Conservation (phyloP, 2,329 filamentous ascomycete genomes). For the Sporothrix protearum region DNA sequence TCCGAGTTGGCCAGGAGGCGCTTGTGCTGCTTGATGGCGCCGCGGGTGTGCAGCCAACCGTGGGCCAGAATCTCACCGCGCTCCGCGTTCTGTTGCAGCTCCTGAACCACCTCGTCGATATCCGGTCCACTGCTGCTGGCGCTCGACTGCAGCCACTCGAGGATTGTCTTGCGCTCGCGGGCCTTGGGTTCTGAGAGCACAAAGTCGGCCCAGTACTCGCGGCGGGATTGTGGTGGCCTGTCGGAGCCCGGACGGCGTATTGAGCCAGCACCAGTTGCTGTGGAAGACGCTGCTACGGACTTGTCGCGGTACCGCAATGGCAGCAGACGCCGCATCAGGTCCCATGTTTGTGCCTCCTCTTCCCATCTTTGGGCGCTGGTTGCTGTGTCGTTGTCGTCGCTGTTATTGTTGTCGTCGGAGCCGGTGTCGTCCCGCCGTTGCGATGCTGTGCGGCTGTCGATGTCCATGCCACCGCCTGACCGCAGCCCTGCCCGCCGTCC, state of each 20-base stretch:
- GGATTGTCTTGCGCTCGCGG: constrained; percentile 71
- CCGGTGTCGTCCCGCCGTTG: constrained; percentile 25
- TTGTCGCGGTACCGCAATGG: constrained; percentile 60
- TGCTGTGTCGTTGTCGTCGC: constrained; percentile 28
- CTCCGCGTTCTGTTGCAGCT: constrained; percentile 72
- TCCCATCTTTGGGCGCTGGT: constrained; percentile 61
- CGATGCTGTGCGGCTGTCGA: constrained; percentile 47
- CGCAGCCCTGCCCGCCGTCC: constrained; percentile 13
- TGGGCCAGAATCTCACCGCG: constrained; percentile 77
- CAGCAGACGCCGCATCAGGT: constrained; percentile 72
- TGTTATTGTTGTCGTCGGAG: constrained; percentile 31
- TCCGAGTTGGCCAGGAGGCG: constrained; percentile 66
- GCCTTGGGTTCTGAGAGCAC: constrained; percentile 68
- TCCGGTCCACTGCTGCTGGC: constrained; percentile 67
- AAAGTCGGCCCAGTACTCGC: constrained; percentile 64
- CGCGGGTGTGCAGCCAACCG: constrained; percentile 89
- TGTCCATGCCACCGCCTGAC: constrained; percentile 47
- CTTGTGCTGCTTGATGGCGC: constrained; percentile 87
- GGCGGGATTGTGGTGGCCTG: constrained; percentile 32
- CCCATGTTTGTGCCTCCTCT: constrained; percentile 86
- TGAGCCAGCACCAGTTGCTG: constrained; percentile 26
- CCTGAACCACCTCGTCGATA: constrained; percentile 70
- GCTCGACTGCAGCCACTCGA: constrained; percentile 82
- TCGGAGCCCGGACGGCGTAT: constrained; percentile 24
- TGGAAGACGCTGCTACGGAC: constrained; percentile 32